Conservation (phyloP, 169 alveolate genomes). For the Plasmodium coatneyi region DNA sequence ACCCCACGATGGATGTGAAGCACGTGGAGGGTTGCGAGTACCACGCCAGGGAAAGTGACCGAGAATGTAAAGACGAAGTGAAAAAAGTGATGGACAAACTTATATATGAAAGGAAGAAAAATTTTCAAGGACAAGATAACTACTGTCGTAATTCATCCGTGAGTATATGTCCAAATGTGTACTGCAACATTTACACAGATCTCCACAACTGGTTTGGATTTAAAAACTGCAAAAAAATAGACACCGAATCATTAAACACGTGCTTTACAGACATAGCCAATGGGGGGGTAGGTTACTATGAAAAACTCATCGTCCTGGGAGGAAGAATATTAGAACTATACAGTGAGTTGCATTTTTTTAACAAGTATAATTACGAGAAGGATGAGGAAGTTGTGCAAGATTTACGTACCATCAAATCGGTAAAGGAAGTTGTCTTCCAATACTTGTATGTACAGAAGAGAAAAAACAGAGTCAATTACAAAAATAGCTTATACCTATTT, state of each 20-base stretch:
- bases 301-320: constrained; percentile 49
- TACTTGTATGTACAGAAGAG: constrained; percentile 66
- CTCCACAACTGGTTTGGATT: constrained; percentile 68
- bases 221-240: constrained; percentile 52
- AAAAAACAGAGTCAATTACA: constrained; percentile 55
- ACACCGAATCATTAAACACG: constrained; percentile 44
- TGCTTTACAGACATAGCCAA: constrained; percentile 63
- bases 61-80: constrained; percentile 22
- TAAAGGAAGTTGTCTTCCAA: constrained; percentile 58
- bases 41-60: constrained; percentile 16
- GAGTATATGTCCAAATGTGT: constrained; percentile 50
- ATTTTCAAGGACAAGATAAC: constrained; percentile 45
- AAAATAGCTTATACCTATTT: constrained; percentile 44
- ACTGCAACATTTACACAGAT: constrained; percentile 57
- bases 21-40: constrained; percentile 49
- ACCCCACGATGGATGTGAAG: constrained; percentile 30
- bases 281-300: constrained; percentile 66
- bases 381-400: constrained; percentile 40
- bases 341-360: constrained; percentile 63
- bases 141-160: constrained; percentile 24
- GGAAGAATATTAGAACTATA: constrained; percentile 53
- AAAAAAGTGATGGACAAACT: constrained; percentile 38
- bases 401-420: constrained; percentile 10
- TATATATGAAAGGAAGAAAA: constrained; percentile 39
- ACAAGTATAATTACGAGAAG: constrained; percentile 49